These are phyloP conservation scores for Dacryopinax spathularia DNA, from an alignment of 768 basidiomycete genomes.

Conservation along the genomic window DNA sequence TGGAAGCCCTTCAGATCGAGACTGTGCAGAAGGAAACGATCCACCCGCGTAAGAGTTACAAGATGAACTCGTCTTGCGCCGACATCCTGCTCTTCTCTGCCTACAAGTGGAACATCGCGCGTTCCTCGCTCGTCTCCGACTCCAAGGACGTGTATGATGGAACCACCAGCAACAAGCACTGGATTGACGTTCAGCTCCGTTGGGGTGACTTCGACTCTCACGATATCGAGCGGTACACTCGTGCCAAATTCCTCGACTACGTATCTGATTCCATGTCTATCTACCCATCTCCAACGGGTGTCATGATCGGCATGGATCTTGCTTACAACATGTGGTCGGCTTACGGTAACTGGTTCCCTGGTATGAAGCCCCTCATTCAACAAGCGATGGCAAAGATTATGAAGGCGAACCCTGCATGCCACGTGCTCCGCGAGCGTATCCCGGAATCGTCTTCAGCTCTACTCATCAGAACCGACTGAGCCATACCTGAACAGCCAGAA, in stretches of 20 bases:
- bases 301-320: conserved; percentile 97
- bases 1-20: conserved; percentile 96
- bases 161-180: conserved; percentile 97
- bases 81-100: conserved; percentile 96
- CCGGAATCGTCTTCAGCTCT: conserved; percentile 94
- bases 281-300: conserved; percentile 96
- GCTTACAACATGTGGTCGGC: conserved; percentile 98
- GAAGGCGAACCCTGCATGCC: conserved; percentile 97
- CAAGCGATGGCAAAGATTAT: conserved; percentile 99
- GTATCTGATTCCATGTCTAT: conserved; percentile 97
- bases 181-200: conserved; percentile 88
- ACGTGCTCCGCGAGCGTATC: conserved; percentile 95
- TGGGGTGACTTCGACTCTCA: conserved; percentile 99
- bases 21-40: conserved; percentile 99
- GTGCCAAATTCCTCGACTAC: conserved; percentile 98
- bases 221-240: conserved; percentile 96
- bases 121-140: conserved; percentile 89
- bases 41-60: conserved; percentile 99
- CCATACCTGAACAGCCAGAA: conserved; percentile 98
- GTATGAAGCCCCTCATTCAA: conserved; percentile 92
- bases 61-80: conserved; percentile 99
- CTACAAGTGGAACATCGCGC: conserved; percentile 95
- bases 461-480: conserved; percentile 98
- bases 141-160: conserved; percentile 93
- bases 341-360: conserved; percentile 99